Evolutionary conservation across 1,139 yeast species (phyloP).

Genomic region (Petasospora fabianii): DNA sequence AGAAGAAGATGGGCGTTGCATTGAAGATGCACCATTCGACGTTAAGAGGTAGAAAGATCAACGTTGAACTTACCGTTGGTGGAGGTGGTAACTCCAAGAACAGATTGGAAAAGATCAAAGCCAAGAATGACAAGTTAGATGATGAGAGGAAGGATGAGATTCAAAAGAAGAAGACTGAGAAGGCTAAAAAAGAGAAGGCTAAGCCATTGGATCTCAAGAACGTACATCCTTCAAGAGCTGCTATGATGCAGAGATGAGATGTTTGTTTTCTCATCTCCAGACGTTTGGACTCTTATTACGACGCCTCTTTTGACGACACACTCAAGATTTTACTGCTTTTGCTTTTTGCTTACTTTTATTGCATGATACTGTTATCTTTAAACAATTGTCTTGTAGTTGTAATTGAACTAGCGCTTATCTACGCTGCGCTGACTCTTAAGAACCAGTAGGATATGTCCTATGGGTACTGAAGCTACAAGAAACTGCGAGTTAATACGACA

Average conservation of each 20-base stretch:
- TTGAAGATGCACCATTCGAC: slow-evolving; percentile 75
- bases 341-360: no score
- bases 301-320: no score
- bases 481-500: no score
- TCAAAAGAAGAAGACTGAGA: slow-evolving; percentile 28
- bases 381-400: no score
- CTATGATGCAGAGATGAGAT: slow-evolving; percentile 6
- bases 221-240: slow-evolving; percentile 18
- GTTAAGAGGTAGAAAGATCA: slow-evolving; percentile 69
- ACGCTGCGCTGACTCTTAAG: no score
- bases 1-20: slow-evolving; percentile 77
- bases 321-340: no score
- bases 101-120: slow-evolving; percentile 67
- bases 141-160: slow-evolving; percentile 59
- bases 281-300: no score
- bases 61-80: slow-evolving; percentile 95
- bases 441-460: no score
- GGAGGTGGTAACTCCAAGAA: slow-evolving; percentile 90
- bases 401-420: no score
- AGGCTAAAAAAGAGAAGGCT: slow-evolving; percentile 28
- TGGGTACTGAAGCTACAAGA: no score
- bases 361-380: no score
- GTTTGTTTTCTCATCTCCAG: neutral
- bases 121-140: slow-evolving; percentile 70
- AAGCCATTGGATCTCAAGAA: slow-evolving; percentile 8